Evolutionary conservation across 2,329 filamentous ascomycete species (phyloP), one percentile per base, ranked within the genome.

Genomic region (Aureobasidium sp.): DNA sequence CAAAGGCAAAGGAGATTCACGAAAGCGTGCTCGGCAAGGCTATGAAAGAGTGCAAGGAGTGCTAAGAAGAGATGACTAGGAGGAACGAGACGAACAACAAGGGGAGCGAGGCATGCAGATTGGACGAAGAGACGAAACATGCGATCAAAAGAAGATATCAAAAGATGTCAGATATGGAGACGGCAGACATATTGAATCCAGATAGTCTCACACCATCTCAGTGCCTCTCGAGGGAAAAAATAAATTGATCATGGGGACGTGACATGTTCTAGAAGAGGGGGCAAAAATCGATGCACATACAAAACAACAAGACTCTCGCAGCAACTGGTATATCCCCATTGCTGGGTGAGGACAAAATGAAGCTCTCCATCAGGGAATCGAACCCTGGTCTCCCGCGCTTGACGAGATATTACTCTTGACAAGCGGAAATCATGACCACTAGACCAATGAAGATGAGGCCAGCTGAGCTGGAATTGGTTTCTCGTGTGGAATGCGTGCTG

Each of bases 371-470:
- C 66, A 65, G 64, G 65, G 68, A 68, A 67, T 69, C 65, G 68
- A 69, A 70, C 66, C 65, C 67, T 65, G 66, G 69, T 67, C 67
- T 69, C 66, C 66, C 62, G 67, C 65, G 66, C 63, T 63, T 67
- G 62, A 46, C 42, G 29, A 33, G 37, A 42, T 23, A 5, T 35
- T 21, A 23, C 25, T 23, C 31, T 21, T 60, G 57, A 60, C 57
- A 60, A 60, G 57, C 57, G 57, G 57, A 60, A 60, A 60, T 60
- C 57, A 60, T 60, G 57, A 60, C 57, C 57, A 60, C 37, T 55
- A 47, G 57, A 60, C 57, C 57, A 60, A 60, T 47, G 45, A 60
- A 60, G 57, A 60, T 40, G 19, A 60, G 31, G 13, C 51, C 51
- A 55, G 51, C 51, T 55, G n/a, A 42, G 51, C 51, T 55, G 51